Evolutionary conservation across 306 rosid genomes (phyloP), one percentile per base, ranked within the genome.

Genomic region (apple (Malus domestica)): DNA sequence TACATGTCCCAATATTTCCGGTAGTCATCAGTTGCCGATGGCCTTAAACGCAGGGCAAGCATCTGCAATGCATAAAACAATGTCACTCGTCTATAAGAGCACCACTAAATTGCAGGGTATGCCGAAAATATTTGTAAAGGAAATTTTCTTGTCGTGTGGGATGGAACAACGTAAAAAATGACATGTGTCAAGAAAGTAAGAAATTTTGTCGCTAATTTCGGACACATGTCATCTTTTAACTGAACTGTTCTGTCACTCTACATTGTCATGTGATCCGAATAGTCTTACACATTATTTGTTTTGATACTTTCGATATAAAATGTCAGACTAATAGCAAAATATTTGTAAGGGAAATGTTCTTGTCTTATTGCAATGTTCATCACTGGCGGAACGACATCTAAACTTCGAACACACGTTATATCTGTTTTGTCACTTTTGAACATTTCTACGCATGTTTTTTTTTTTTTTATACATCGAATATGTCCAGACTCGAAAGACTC

Each of bases 1-100:
- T 94, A 94, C 89, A 94, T 90, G 68, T 92, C 85, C 98, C 98
- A 94, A 57, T 86, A 85, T 71, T 80, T 92, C 15, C 93, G 64
- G 49, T 90, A 92, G 3, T 90, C 90, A 57, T 92, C 96, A 0
- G 33, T 67, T 0, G 0, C 0, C 9, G 27, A 32, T 0, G 93
- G 96, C 82, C 70, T 85, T 59, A 92, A 76, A 16, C 91, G 77
- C 58, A 89, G 64, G 9, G 97, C 95, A 69, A 92, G 65, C 90
- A 92, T 82, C 97, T 89, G 79, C 71, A 81, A 70, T 8, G 67
- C 64, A 66, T 52, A 10, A 68, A 16, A 32, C 11, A 16, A 52
- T n/a, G 22, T 33, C 63, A 58, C 25, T 10, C 15, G 4, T 22
- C 16, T 3, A 49, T 4, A 49, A 49, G 18, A 49, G 55, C 8